Evolutionary conservation across 495 filamentous ascomycete species (phyloP).

Genomic region (Xylaria longipes): DNA sequence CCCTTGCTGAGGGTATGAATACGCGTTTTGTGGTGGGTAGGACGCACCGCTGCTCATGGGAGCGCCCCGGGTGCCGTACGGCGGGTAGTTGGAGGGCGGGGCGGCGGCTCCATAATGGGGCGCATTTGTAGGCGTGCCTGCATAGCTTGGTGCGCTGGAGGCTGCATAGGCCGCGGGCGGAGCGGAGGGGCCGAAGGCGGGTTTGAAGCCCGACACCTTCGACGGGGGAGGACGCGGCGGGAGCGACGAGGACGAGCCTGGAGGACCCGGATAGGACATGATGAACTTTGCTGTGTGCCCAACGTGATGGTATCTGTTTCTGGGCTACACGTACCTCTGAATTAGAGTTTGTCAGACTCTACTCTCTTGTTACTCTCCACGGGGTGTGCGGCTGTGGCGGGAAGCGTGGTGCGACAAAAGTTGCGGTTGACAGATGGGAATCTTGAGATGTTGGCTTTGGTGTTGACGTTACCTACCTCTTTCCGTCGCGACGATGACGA

Average conservation of each 20-base stretch:
- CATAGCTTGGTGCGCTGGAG: slow-evolving; percentile 46
- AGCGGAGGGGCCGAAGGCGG: slow-evolving; percentile 58
- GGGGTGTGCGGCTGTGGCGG: neutral
- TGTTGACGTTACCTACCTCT: neutral
- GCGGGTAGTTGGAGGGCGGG: slow-evolving; percentile 39
- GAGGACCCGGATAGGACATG: slow-evolving; percentile 94
- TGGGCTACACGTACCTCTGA: slow-evolving; percentile 54
- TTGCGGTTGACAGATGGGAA: neutral
- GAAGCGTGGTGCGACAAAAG: neutral
- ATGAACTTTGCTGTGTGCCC: slow-evolving; percentile 71
- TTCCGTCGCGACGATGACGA: slow-evolving; percentile 20
- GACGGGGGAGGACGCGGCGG: slow-evolving; percentile 83
- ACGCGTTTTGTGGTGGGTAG: slow-evolving; percentile 29
- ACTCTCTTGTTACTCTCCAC: neutral
- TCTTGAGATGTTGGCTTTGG: slow-evolving; percentile 42
- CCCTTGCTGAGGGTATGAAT: slow-evolving; percentile 50
- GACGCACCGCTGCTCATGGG: slow-evolving; percentile 39
- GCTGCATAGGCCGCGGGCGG: slow-evolving; percentile 39
- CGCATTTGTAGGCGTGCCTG: slow-evolving; percentile 38
- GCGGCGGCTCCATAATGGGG: slow-evolving; percentile 39
- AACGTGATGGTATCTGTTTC: slow-evolving; percentile 37
- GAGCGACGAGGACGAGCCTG: slow-evolving; percentile 78
- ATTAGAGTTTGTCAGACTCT: neutral
- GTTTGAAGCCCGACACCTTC: slow-evolving; percentile 63
- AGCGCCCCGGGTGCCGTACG: slow-evolving; percentile 42